These are phyloP conservation scores for Pythium dissotocum DNA, from an alignment of 352 stramenopile species.

Conservation along the genomic window DNA sequence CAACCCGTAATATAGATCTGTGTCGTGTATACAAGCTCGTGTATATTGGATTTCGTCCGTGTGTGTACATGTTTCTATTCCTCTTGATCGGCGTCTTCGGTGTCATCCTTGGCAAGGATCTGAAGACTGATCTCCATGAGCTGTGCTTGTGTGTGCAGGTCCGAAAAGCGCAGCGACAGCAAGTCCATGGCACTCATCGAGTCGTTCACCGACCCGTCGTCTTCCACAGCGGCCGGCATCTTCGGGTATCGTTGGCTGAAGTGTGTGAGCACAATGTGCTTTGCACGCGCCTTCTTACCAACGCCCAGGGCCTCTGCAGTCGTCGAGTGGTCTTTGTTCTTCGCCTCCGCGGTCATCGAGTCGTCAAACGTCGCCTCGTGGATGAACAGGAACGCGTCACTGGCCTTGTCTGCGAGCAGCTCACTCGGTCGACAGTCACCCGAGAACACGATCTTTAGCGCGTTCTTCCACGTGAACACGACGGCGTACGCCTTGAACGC, in stretches of 20 bases:
- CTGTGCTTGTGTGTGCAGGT: slow-evolving; percentile 50
- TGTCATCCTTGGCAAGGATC: slow-evolving; percentile 50
- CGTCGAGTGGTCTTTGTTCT: slow-evolving; percentile 95
- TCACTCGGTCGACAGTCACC: slow-evolving; percentile 94
- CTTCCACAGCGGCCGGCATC: slow-evolving; percentile 49
- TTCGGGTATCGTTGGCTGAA: slow-evolving; percentile 92
- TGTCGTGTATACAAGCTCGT: background rate
- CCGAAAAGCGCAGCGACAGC: slow-evolving; percentile 67
- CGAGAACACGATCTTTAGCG: slow-evolving; percentile 91
- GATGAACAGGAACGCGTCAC: slow-evolving; percentile 90
- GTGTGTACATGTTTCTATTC: slow-evolving; percentile 8
- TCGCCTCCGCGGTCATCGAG: slow-evolving; percentile 90
- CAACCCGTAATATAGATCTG: slow-evolving; percentile 6
- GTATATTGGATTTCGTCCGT: background rate
- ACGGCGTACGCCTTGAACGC: slow-evolving; percentile 90
- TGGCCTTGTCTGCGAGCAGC: slow-evolving; percentile 49
- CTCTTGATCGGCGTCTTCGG: slow-evolving; percentile 25
- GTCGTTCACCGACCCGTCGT: slow-evolving; percentile 15
- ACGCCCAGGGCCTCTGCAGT: slow-evolving; percentile 91
- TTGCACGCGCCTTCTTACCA: slow-evolving; percentile 67
- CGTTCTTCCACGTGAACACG: slow-evolving; percentile 67
- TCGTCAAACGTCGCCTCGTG: slow-evolving; percentile 99
- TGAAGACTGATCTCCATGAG: slow-evolving; percentile 70
- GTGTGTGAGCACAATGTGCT: slow-evolving; percentile 94
- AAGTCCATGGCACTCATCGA: slow-evolving; percentile 72